Percentiles rank a stretch among this genome's conserved stretches.
Evolutionary conservation across 176 grass and related monocot genomes (phyloP).

Genomic region (Carex scoparia): DNA sequence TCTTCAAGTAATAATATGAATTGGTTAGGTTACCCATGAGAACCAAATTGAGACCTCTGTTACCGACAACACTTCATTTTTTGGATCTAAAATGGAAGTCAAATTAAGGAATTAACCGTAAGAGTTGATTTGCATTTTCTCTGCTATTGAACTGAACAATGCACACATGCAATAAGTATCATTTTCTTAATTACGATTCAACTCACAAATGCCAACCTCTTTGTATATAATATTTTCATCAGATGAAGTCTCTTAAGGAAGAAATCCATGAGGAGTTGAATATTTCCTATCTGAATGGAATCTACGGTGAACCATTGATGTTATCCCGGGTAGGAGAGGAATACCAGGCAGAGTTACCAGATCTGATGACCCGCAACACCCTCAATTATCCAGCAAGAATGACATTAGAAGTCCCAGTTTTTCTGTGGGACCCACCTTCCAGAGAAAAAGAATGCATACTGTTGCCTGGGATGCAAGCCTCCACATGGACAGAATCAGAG

Average conservation of each 20-base stretch:
- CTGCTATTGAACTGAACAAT: neutral
- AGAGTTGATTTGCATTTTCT: neutral
- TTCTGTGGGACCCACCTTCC: slow-evolving; percentile 23
- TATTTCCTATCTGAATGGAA: slow-evolving; percentile 37
- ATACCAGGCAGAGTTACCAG: slow-evolving; percentile 72
- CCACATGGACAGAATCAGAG: slow-evolving; percentile 55
- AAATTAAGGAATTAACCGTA: neutral
- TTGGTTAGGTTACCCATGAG: neutral
- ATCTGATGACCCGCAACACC: slow-evolving; percentile 35
- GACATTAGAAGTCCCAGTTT: slow-evolving; percentile 19
- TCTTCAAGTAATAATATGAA: no score
- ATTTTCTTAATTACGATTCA: neutral
- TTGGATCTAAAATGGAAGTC: neutral
- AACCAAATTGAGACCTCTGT: neutral
- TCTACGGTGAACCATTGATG: slow-evolving; percentile 47
- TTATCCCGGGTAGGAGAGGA: slow-evolving; percentile 60
- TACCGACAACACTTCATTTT: neutral
- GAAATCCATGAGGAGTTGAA: slow-evolving; percentile 21
- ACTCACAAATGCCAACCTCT: neutral
- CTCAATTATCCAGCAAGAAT: neutral
- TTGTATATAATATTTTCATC: neutral
- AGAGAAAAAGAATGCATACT: slow-evolving; percentile 63
- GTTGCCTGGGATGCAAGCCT: slow-evolving; percentile 40
- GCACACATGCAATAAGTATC: neutral
- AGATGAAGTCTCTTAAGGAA: slow-evolving; percentile 61